A percentile compares a stretch with the other conserved stretches of the same genome.
Conservation (phyloP, 2,329 filamentous ascomycete genomes). For the Dothidotthia symphoricarpi region DNA sequence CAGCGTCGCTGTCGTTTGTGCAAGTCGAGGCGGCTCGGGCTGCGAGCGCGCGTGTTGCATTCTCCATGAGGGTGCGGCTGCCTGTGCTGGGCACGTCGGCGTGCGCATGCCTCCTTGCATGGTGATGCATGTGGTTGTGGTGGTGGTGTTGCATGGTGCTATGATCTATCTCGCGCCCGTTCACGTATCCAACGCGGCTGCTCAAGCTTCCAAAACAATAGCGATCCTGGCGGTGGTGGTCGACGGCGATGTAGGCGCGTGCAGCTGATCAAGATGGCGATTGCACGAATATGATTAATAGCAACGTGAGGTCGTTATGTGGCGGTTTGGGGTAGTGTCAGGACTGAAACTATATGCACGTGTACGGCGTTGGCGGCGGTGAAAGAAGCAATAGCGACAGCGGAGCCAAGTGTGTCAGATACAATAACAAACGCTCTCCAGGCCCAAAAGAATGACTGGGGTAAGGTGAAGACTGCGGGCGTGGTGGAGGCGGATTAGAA, state of each 20-base stretch:
- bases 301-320: constrained; percentile 39
- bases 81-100: constrained; percentile 16
- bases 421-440: constrained; percentile 19
- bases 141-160: constrained; percentile 32
- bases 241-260: background rate
- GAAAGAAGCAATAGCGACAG: no score
- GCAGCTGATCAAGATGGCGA: constrained; percentile 1
- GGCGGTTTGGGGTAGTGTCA: constrained; percentile 22
- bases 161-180: constrained; percentile 3
- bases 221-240: constrained; percentile 1
- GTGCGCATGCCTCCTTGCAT: constrained; percentile 23
- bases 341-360: constrained; percentile 9
- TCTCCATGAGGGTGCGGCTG: constrained; percentile 25
- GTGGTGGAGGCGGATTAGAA: constrained; percentile 28
- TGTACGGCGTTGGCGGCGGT: no score
- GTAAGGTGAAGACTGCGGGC: constrained; percentile 35
- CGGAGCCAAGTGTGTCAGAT: constrained; percentile 10
- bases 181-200: constrained; percentile 6
- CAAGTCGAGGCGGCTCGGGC: constrained; percentile 26
- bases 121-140: constrained; percentile 32
- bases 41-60: constrained; percentile 27
- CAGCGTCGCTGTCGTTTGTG: constrained; percentile 34
- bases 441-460: constrained; percentile 43
- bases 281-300: constrained; percentile 26
- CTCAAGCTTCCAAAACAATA: background rate